phyloP scores from a whole-genome alignment of 2,329 filamentous ascomycete species.

The Arthroderma sp. region DNA sequence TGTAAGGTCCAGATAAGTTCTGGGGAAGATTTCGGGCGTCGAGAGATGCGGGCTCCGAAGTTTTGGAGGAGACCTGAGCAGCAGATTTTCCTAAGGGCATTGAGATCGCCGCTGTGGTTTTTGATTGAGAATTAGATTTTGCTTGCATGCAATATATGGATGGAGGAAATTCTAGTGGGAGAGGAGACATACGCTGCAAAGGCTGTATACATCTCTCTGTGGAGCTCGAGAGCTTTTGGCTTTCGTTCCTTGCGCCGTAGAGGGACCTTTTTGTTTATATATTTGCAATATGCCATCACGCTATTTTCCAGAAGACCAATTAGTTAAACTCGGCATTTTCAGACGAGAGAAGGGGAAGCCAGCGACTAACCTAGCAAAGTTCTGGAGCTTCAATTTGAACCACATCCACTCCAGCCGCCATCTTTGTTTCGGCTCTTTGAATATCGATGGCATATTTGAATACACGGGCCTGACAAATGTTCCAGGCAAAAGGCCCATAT shows the following conservation, averaged over 20 bases:
- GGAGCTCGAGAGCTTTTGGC: slow-evolving; percentile 27
- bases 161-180: background rate
- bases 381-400: slow-evolving; percentile 22
- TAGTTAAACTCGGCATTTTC: background rate
- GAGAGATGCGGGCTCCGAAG: slow-evolving; percentile 22
- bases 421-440: slow-evolving; percentile 23
- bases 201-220: slow-evolving; percentile 34
- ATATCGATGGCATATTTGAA: slow-evolving; percentile 29
- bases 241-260: slow-evolving; percentile 25
- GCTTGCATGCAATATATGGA: background rate
- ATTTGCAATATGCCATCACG: slow-evolving; percentile 22
- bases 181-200: slow-evolving; percentile 26
- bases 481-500: slow-evolving; percentile 34
- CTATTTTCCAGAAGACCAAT: slow-evolving; percentile 9
- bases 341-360: slow-evolving; percentile 4
- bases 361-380: slow-evolving; percentile 23
- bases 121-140: slow-evolving; percentile 10
- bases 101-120: slow-evolving; percentile 23
- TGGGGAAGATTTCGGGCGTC: slow-evolving; percentile 19
- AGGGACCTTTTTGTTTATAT: slow-evolving; percentile 20
- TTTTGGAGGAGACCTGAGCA: slow-evolving; percentile 25
- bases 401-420: slow-evolving; percentile 28
- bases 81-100: slow-evolving; percentile 23
- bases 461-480: slow-evolving; percentile 28
- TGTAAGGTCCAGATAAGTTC: slow-evolving; percentile 25